A percentile compares a stretch with the other conserved stretches of the same genome.
phyloP scores from a whole-genome alignment of 2,329 filamentous ascomycete species.

The Fusarium sp. region DNA sequence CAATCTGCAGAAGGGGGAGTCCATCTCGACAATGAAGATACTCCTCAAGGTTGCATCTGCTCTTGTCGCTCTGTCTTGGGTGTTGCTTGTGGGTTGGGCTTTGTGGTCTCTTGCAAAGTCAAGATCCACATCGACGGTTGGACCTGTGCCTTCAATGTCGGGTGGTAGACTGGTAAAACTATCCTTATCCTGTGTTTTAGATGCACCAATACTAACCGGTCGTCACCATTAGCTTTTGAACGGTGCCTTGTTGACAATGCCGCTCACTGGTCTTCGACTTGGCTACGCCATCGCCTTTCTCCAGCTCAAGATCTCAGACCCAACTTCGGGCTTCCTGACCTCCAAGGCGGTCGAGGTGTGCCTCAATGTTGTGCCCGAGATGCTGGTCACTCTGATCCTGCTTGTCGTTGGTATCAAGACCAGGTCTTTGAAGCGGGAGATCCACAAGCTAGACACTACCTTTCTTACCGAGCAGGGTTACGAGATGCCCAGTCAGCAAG shows the following conservation, averaged over 20 bases:
- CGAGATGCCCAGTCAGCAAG: background rate
- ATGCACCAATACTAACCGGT: background rate
- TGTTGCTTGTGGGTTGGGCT: conserved; percentile 1
- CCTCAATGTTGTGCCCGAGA: conserved; percentile 10
- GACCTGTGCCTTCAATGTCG: background rate
- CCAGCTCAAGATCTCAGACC: conserved; percentile 9
- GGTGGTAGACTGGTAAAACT: conserved; percentile 4
- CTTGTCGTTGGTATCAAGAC: conserved; percentile 7
- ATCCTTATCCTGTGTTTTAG: background rate
- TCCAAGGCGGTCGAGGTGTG: conserved; percentile 7
- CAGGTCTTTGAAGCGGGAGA: conserved; percentile 7
- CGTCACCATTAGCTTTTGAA: background rate
- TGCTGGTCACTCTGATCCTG: background rate
- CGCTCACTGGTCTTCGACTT: background rate
- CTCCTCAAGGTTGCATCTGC: conserved; percentile 10
- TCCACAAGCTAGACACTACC: background rate
- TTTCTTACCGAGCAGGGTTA: background rate
- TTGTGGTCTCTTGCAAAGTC: conserved; percentile 4
- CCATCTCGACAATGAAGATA: background rate
- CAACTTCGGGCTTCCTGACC: conserved; percentile 3
- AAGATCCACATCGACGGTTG: background rate
- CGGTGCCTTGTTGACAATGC: background rate
- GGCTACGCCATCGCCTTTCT: conserved; percentile 8
- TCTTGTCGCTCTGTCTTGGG: conserved; percentile 1
- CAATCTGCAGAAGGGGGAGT: background rate